Evolutionary conservation across 495 filamentous ascomycete genomes (phyloP).

Genomic region (Xylaria castorea): DNA sequence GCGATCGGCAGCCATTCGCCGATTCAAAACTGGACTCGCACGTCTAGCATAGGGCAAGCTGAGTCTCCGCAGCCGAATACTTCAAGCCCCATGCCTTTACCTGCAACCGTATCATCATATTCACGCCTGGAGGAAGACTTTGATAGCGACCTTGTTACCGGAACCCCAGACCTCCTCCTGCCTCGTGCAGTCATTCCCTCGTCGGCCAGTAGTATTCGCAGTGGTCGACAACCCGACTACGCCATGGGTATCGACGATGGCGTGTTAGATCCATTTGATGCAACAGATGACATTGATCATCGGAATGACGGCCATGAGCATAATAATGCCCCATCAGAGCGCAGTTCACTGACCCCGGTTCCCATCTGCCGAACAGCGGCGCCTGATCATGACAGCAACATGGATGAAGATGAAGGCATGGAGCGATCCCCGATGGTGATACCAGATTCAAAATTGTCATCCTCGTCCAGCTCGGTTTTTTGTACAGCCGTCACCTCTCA

Average conservation of each 20-base stretch:
- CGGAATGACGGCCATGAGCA: not conserved
- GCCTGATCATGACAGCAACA: not conserved
- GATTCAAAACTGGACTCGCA: not conserved
- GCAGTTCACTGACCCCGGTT: conserved; percentile 5
- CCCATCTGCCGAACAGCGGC: not conserved
- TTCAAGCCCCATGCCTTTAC: conserved; percentile 22
- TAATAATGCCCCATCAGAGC: not conserved
- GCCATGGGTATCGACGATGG: conserved; percentile 28
- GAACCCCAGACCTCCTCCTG: conserved; percentile 34
- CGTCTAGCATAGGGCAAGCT: not conserved
- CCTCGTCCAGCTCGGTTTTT: conserved; percentile 49
- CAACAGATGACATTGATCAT: conserved; percentile 29
- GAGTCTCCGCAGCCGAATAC: conserved; percentile 21
- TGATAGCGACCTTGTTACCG: conserved; percentile 32
- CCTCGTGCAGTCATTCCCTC: conserved; percentile 32
- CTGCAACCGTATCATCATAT: conserved; percentile 28
- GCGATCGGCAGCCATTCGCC: conserved; percentile 19
- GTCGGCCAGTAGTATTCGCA: conserved; percentile 43
- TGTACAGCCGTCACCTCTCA: conserved; percentile 39
- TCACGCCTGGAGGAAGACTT: conserved; percentile 26
- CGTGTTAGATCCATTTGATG: conserved; percentile 32
- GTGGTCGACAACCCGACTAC: conserved; percentile 50
- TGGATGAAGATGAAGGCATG: not conserved
- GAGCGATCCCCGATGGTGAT: not conserved
- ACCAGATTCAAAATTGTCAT: conserved; percentile 34